Conservation (phyloP, 1,284 basidiomycete genomes). For the Melampsora americana region DNA sequence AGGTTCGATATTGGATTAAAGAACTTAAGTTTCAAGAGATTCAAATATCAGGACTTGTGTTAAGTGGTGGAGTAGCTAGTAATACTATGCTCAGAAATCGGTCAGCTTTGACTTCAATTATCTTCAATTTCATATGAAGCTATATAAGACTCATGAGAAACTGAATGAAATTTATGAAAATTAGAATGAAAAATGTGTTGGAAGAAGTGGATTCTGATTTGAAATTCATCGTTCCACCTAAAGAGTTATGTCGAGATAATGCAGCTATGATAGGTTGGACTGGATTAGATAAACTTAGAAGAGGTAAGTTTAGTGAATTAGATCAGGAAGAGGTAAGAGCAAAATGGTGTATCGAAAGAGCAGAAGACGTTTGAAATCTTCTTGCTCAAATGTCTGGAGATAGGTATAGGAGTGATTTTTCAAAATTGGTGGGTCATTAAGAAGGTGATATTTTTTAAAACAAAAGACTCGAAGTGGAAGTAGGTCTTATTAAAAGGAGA, state of each 20-base stretch:
- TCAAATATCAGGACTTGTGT: conserved; percentile 60
- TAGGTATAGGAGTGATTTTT: too few relatives aligned
- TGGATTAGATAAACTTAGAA: conserved; percentile 72
- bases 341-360: conserved; percentile 24
- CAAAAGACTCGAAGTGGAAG: too few relatives aligned
- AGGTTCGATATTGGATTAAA: conserved; percentile 65
- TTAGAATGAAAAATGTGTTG: conserved; percentile 12
- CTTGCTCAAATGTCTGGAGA: too few relatives aligned
- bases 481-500: too few relatives aligned
- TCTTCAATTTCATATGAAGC: too few relatives aligned
- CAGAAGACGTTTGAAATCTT: conserved; percentile 11
- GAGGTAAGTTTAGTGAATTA: conserved; percentile 58
- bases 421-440: too few relatives aligned
- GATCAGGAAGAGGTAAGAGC: conserved; percentile 20
- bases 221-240: conserved; percentile 29
- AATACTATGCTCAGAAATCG: conserved; percentile 67
- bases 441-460: too few relatives aligned
- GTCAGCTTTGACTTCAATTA: conserved; percentile 57
- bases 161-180: background rate
- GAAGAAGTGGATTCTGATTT: background rate
- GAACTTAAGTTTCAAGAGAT: conserved; percentile 58
- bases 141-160: too few relatives aligned
- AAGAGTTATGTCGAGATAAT: conserved; percentile 64
- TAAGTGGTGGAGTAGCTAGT: conserved; percentile 86
- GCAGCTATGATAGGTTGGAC: conserved; percentile 93